Evolutionary conservation across 176 grass and related monocot species (phyloP), one percentile per base, ranked within the genome.

Genomic region (Carex parvula): DNA sequence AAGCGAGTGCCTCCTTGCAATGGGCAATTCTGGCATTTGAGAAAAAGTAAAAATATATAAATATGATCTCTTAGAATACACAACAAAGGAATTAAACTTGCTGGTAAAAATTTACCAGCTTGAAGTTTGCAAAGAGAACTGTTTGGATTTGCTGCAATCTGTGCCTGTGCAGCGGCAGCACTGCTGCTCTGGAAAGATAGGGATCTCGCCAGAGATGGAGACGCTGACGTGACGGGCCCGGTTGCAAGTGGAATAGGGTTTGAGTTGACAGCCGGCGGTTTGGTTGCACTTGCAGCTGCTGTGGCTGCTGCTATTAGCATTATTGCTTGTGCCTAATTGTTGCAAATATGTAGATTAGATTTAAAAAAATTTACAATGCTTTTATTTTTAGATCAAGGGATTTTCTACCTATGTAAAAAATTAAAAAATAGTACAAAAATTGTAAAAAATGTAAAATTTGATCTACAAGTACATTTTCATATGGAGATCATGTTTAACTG

Each of bases 1-100:
- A 86, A 98, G 95, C 6, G 95, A 98, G 85, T 98, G 89, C 85
- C 91, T 92, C 89, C 93, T 98, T 50, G 92, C 95, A 87, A 98
- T 89, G 20, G 95, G 95, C 7, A 98, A 80, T 88, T 98, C 93
- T 98, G 87, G 42, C 58, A 83, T 83, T 83, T 53, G 15, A 55
- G 41, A 30, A 79, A 79, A 44, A 6, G 33, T 22, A 59, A 44
- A 70, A 82, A 30, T 30, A 78, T 64, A 37, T 30, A 64, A 5
- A 83, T 35, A 48, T 57, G 17, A 76, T 16, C 17, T 44, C 8
- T 15, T 14, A 13, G 6, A 50, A 48, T 24, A 56, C 32, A 33
- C 57, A 77, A 77, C 73, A 57, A 56, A 13, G 6, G 11, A 71
- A 2, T n/a, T 57, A 9, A 57, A 21, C 52, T 78, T 14, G 35